phyloP scores from a whole-genome alignment of 805 yeast genomes.

The Candida fluviatilis region DNA sequence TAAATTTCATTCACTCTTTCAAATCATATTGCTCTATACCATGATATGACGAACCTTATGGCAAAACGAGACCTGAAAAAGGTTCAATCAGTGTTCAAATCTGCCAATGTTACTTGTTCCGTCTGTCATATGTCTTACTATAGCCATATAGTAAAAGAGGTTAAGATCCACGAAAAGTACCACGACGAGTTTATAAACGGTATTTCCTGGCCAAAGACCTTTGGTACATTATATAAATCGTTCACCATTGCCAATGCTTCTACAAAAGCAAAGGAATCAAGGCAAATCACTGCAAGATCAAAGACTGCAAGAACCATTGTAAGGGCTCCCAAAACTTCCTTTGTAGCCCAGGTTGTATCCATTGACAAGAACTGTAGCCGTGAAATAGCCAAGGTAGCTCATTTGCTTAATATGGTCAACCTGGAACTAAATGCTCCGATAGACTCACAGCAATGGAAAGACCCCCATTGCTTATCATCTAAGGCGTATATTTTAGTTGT shows the following conservation, averaged over 20 bases:
- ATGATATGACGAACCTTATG: not conserved
- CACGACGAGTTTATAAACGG: slow-evolving; percentile 51
- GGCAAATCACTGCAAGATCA: slow-evolving; percentile 1
- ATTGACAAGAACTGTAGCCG: slow-evolving; percentile 18
- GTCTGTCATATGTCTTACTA: slow-evolving; percentile 54
- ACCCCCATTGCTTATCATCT: slow-evolving; percentile 9
- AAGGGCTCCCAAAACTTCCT: slow-evolving; percentile 27
- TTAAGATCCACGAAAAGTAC: slow-evolving; percentile 45
- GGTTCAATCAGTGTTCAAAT: slow-evolving; percentile 15
- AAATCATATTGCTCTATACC: not conserved
- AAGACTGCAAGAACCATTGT: slow-evolving; percentile 18
- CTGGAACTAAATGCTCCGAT: slow-evolving; percentile 54
- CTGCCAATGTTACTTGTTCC: slow-evolving; percentile 31
- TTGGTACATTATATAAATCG: not conserved
- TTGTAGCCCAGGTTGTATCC: slow-evolving; percentile 12
- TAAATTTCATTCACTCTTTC: too few relatives aligned
- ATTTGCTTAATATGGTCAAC: slow-evolving; percentile 51
- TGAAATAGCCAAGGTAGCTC: slow-evolving; percentile 23
- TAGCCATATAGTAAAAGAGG: slow-evolving; percentile 37
- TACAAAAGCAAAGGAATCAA: too few relatives aligned
- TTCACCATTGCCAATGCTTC: not conserved
- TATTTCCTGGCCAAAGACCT: slow-evolving; percentile 37
- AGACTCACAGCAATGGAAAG: slow-evolving; percentile 32
- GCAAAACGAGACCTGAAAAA: not conserved
- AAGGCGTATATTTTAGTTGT: slow-evolving; percentile 47